Evolutionary conservation across 768 basidiomycete genomes (phyloP).

Genomic region (Agaricus bisporus): DNA sequence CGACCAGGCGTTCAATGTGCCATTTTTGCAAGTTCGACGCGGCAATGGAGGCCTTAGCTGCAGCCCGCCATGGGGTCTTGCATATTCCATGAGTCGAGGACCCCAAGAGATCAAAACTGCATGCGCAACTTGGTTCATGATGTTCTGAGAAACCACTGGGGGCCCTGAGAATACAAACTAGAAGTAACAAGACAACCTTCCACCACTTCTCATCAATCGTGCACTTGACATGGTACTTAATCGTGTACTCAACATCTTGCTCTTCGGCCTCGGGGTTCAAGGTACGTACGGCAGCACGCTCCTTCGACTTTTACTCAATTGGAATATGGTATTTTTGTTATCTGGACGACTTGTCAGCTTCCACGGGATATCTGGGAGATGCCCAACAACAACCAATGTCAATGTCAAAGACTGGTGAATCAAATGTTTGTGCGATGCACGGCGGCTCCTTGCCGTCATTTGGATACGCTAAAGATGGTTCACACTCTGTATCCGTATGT

Average conservation of each 20-base stretch:
- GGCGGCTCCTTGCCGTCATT: not conserved
- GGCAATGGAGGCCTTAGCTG: too few species aligned
- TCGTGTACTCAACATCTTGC: not conserved
- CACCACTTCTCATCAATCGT: not conserved
- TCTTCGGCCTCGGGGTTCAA: not conserved
- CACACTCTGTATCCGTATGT: slow-evolving; percentile 1
- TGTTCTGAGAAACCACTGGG: not conserved
- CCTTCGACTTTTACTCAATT: not conserved
- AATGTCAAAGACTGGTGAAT: not conserved
- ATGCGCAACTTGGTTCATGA: too few species aligned
- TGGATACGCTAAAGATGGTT: not conserved
- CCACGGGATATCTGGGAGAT: not conserved
- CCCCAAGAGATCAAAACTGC: too few species aligned
- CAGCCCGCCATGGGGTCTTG: too few species aligned
- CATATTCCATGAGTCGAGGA: too few species aligned
- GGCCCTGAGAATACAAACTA: not conserved
- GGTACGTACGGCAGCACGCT: slow-evolving; percentile 5
- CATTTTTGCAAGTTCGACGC: too few species aligned
- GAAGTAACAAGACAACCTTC: not conserved
- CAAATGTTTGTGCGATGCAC: slow-evolving; percentile 1
- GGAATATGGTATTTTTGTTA: not conserved
- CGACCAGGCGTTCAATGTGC: too few species aligned
- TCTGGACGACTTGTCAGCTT: not conserved
- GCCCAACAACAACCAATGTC: not conserved
- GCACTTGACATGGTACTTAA: not conserved